These are phyloP conservation scores for Crotalaria pallida DNA, from an alignment of 306 rosid species.

Conservation along the genomic window DNA sequence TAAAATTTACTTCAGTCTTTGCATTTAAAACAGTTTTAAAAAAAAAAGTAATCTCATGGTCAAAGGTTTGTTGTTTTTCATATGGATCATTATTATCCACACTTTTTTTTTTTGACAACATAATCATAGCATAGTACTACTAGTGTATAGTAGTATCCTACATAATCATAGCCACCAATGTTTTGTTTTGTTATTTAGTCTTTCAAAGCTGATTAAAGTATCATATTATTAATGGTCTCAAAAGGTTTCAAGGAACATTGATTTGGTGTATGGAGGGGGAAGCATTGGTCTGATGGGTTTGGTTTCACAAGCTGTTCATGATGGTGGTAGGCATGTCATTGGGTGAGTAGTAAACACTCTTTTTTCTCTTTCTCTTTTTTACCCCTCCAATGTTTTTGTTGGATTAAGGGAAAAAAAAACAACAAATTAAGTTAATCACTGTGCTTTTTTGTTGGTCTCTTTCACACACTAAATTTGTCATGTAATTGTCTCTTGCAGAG, in stretches of 20 bases:
- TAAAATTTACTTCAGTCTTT: not conserved
- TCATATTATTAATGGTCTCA: slow-evolving; percentile 20
- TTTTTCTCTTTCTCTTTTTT: slow-evolving; percentile 9
- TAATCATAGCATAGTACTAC: not conserved
- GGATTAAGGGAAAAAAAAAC: slow-evolving; percentile 26
- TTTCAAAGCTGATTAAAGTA: not conserved
- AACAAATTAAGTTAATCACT: slow-evolving; percentile 21
- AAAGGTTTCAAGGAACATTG: slow-evolving; percentile 92
- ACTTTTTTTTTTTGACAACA: not conserved
- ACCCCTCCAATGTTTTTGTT: slow-evolving; percentile 27
- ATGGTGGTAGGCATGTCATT: slow-evolving; percentile 98
- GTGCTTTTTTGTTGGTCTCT: slow-evolving; percentile 23
- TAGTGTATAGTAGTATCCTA: not conserved
- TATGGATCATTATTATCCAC: slow-evolving; percentile 14
- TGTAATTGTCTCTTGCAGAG: slow-evolving; percentile 81
- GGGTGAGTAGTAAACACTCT: slow-evolving; percentile 46
- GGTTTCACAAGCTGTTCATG: slow-evolving; percentile 98
- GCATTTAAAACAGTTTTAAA: slow-evolving; percentile 12
- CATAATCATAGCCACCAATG: slow-evolving; percentile 7
- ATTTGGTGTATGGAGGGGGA: slow-evolving; percentile 98
- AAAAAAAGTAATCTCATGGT: slow-evolving; percentile 9
- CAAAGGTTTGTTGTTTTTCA: slow-evolving; percentile 14
- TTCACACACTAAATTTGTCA: slow-evolving; percentile 54
- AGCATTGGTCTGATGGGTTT: slow-evolving; percentile 99
- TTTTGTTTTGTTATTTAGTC: slow-evolving; percentile 12